Base-by-base conservation (phyloP, 306 rosid genomes). In the Cicer judaicum region DNA sequence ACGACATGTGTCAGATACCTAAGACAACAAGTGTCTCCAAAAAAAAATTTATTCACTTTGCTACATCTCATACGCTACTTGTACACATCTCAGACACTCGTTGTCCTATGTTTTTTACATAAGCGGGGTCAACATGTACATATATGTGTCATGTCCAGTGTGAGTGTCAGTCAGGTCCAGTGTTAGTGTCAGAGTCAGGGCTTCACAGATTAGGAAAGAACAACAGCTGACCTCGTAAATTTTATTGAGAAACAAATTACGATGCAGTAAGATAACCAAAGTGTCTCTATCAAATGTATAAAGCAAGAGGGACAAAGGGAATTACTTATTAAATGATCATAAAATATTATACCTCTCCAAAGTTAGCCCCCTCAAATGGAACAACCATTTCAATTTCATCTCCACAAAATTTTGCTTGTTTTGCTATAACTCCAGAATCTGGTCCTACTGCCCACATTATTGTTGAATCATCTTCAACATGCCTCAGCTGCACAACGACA, bases 381-480 rank as follows among this genome's bases (percentile, higher is more conserved):
- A 95, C 92, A 68, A 88, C 89, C 85, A 95, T 84, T 85, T 95
- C 98, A 69, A 92, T 87, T 80, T 95, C 99, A 61, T 83, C 84
- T 50, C 97, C 99, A 52, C 97, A 89, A 65, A 78, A 77, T 68
- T 43, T 74, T 5, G 87, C 89, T 43, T 86, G 96, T 78, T 88
- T 90, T 14, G 98, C 98, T 64, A 90, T 87, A 68, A 92, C 89
- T 49, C 87, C 87, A 68, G 96, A 90, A 78, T 87, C 89, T 0
- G 90, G 84, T 81, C 99, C 99, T 80, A 92, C 50, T 12, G 97
- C 98, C 98, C 98, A 95, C 83, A 92, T 68, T 68, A 88, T 83
- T 15, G 89, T 92, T 29, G 99, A 95, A 86, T 95, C 99, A 83
- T 95, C 99, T 83, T 86, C 90, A 55, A 82, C 97, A 50, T 95